Percentiles rank a stretch among this genome's conserved stretches.
phyloP scores from a whole-genome alignment of 805 yeast species.

The Kazachstania martiniae region DNA sequence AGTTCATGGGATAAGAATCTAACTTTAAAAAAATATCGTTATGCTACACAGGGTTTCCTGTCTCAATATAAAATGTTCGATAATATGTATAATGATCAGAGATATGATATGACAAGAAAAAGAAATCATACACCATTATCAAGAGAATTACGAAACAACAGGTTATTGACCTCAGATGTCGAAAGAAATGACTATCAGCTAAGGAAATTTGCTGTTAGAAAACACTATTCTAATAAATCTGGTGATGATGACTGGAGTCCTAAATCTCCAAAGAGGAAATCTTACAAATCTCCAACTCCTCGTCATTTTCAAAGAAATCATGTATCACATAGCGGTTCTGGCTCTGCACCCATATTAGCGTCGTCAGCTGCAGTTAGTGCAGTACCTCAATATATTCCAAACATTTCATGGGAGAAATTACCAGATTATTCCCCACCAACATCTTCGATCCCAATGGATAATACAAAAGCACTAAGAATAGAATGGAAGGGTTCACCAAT shows the following conservation, averaged over 20 bases:
- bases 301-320: not conserved
- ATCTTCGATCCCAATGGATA: slow-evolving; percentile 48
- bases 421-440: slow-evolving; percentile 79
- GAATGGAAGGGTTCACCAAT: slow-evolving; percentile 99
- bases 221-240: no score
- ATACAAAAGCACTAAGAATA: slow-evolving; percentile 63
- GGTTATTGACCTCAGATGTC: no score
- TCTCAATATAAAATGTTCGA: slow-evolving; percentile 16
- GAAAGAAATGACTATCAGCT: no score
- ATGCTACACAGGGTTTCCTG: slow-evolving; percentile 12
- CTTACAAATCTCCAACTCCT: slow-evolving; percentile 1
- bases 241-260: no score
- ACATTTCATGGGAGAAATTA: slow-evolving; percentile 53
- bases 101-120: not conserved
- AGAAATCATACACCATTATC: no score
- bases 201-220: no score
- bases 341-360: slow-evolving; percentile 23
- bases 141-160: no score
- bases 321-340: not conserved
- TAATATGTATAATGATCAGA: not conserved
- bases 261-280: no score
- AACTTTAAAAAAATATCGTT: slow-evolving; percentile 11
- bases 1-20: slow-evolving; percentile 13
- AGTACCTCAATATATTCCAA: slow-evolving; percentile 30
- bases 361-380: slow-evolving; percentile 20